Percentiles rank a stretch among this genome's conserved stretches.
These are phyloP conservation scores for Scytalidium sp. DNA, from an alignment of 2,329 filamentous ascomycete genomes.

Conservation along the genomic window DNA sequence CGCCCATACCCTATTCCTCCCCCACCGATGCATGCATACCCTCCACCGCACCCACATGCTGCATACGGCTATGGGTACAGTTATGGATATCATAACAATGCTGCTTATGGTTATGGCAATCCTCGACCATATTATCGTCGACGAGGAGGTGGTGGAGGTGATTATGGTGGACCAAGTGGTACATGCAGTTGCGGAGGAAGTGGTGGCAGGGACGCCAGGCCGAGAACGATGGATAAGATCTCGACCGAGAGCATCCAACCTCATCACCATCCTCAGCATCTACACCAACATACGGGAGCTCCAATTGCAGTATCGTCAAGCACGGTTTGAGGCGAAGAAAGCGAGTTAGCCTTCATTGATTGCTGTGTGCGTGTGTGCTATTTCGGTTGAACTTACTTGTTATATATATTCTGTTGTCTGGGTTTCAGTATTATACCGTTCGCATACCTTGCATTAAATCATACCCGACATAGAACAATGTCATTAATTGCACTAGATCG, in stretches of 20 bases:
- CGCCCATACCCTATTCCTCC: background rate
- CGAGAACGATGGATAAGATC: background rate
- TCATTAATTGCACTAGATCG: too few relatives aligned
- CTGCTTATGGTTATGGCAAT: conserved; percentile 1
- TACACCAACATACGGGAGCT: background rate
- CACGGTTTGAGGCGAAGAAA: background rate
- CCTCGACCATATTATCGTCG: background rate
- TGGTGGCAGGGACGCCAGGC: background rate
- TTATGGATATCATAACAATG: background rate
- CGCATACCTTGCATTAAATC: too few relatives aligned
- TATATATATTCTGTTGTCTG: too few relatives aligned
- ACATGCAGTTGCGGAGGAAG: background rate
- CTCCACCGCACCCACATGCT: background rate
- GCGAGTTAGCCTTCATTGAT: too few relatives aligned
- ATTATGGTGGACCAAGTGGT: conserved; percentile 1
- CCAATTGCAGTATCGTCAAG: background rate
- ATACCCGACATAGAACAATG: too few relatives aligned
- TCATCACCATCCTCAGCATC: too few relatives aligned
- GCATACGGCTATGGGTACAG: conserved; percentile 2
- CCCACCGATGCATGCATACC: background rate
- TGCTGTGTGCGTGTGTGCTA: too few relatives aligned
- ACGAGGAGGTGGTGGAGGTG: background rate
- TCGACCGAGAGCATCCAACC: background rate
- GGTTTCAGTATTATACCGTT: too few relatives aligned
- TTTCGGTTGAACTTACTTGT: too few relatives aligned